Conservation (phyloP, 2,329 filamentous ascomycete genomes). For the Colletotrichum limetticola region DNA sequence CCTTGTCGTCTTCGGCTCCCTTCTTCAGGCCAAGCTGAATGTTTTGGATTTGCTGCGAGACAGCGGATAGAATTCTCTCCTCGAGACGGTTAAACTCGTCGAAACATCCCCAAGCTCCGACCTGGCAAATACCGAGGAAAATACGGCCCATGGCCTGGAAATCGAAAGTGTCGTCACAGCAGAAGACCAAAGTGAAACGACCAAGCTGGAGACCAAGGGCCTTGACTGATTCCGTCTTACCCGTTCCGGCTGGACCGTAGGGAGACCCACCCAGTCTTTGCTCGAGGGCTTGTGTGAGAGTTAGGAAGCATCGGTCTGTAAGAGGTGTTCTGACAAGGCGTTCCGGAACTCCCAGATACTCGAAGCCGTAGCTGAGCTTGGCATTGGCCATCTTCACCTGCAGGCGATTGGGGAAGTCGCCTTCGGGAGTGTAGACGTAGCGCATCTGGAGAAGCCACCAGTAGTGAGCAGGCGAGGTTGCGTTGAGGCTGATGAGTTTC, state of each 20-base stretch:
- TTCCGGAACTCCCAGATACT: constrained; percentile 96
- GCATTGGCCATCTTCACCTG: constrained; percentile 98
- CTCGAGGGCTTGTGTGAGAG: constrained; percentile 93
- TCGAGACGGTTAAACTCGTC: constrained; percentile 99
- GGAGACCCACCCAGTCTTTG: constrained; percentile 96
- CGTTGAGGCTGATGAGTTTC: constrained; percentile 81
- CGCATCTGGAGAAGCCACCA: constrained; percentile 98
- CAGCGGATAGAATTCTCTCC: constrained; percentile 95
- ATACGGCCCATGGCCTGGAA: constrained; percentile 99
- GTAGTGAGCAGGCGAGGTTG: constrained; percentile 81
- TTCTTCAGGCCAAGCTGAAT: constrained; percentile 96
- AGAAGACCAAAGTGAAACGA: constrained; percentile 98
- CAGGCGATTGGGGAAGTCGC: constrained; percentile 84
- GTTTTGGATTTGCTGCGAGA: constrained; percentile 99
- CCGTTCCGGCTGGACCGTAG: constrained; percentile 96
- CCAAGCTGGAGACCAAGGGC: constrained; percentile 95
- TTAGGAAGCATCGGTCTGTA: constrained; percentile 98
- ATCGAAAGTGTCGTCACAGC: constrained; percentile 99
- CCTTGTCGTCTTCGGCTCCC: constrained; percentile 80
- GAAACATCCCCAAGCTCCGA: constrained; percentile 99
- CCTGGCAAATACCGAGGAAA: constrained; percentile 98
- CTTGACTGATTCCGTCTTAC: constrained; percentile 99
- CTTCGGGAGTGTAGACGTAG: constrained; percentile 86
- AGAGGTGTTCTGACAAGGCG: constrained; percentile 95
- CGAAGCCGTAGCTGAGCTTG: constrained; percentile 94